Evolutionary conservation across 352 stramenopile species (phyloP).

Genomic region (Phytophthora macrochlamydospora): DNA sequence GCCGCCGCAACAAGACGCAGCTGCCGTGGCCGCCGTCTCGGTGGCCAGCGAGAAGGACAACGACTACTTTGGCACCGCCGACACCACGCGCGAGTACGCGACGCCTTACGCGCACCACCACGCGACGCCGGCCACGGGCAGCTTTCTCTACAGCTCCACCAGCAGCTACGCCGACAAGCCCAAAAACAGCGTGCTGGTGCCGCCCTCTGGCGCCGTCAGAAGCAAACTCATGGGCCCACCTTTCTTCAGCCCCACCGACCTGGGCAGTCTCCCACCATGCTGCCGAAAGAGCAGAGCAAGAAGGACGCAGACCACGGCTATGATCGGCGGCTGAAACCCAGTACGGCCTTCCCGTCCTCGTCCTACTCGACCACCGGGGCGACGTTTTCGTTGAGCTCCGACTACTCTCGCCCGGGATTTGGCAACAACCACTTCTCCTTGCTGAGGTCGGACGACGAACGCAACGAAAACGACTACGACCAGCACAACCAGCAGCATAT

Average conservation of each 20-base stretch:
- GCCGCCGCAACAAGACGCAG: slow-evolving; percentile 6
- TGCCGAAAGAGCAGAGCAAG: slow-evolving; percentile 49
- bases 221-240: slow-evolving; percentile 44
- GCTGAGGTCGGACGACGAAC: slow-evolving; percentile 33
- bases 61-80: slow-evolving; percentile 43
- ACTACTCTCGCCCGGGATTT: slow-evolving; percentile 27
- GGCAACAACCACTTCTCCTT: slow-evolving; percentile 36
- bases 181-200: slow-evolving; percentile 27
- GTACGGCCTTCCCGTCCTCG: slow-evolving; percentile 27
- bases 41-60: slow-evolving; percentile 34
- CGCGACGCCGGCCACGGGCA: slow-evolving; percentile 21
- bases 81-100: slow-evolving; percentile 30
- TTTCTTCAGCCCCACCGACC: slow-evolving; percentile 39
- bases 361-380: slow-evolving; percentile 17
- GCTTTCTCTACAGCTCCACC: slow-evolving; percentile 35
- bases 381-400: slow-evolving; percentile 32
- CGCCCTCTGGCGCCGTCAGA: slow-evolving; percentile 5
- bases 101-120: slow-evolving; percentile 23
- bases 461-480: slow-evolving; percentile 33
- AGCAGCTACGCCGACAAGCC: slow-evolving; percentile 38
- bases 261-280: slow-evolving; percentile 37
- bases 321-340: slow-evolving; percentile 27
- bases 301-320: slow-evolving; percentile 43
- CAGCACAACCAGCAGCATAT: slow-evolving; percentile 28
- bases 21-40: neutral